Base-by-base conservation (phyloP, 1,284 basidiomycete species). In the Athelia psychrophila region DNA sequence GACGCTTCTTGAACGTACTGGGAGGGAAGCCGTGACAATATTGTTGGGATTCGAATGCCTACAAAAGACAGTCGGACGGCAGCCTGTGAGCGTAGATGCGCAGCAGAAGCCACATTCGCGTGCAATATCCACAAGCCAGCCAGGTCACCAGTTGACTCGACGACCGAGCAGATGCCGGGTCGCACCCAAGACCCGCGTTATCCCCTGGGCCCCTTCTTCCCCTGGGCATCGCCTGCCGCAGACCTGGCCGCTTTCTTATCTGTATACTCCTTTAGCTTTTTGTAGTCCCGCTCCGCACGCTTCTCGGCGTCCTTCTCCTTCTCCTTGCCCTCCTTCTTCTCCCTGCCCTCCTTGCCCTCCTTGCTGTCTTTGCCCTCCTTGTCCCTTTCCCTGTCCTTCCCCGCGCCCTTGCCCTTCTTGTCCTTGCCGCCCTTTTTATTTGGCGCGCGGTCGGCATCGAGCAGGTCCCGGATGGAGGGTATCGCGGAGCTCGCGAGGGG, bases 391-490 rank as follows among this genome's bases (percentile, higher is more conserved):
- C 27, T 30, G 27, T 30, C 27, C 13, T 23, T 27, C 6, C 49
- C 32, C 23, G 19, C n/a, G 13, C 32, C 19, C 12, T 18, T 15
- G n/a, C 42, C 27, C 24, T 36, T 48, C 22, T 19, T 48, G n/a
- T 38, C 25, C 25, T 44, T 36, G 16, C 48, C 22, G 42, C 24
- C n/a, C 44, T 47, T 67, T 52, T 81, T 79, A 51, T 80, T 80
- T 3, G 77, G 81, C 15, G 81, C 84, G 24, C 82, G 74, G 55
- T 93, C 89, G 68, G 87, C 81, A 3, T 82, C 87, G 40, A 96
- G 72, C 52, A 95, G 79, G 27, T 91, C 88, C 45, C 83, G 81
- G 65, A 95, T 87, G 13, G 90, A 93, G 13, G 90, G 86, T 33
- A 95, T 61, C 5, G 83, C 79, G 19, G 90, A 93, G 15, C 89